Evolutionary conservation across 768 basidiomycete species (phyloP).

Genomic region (Dentipellis sp.): DNA sequence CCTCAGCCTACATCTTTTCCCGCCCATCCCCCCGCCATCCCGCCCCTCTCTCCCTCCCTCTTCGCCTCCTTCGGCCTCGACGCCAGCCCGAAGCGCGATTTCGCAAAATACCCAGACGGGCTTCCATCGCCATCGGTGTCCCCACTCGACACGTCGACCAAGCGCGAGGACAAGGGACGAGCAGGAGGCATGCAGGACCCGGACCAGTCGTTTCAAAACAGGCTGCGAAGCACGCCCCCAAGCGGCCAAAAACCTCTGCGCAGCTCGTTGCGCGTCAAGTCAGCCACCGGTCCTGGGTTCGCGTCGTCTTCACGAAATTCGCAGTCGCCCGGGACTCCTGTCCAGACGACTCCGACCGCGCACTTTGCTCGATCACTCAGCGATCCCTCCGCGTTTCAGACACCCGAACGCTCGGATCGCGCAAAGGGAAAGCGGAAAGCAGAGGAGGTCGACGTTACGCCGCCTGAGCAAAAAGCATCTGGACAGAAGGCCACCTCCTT

Average conservation of each 20-base stretch:
- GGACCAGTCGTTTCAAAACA: too few relatives aligned
- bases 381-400: conserved; percentile 15
- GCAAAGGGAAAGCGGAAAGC: conserved; percentile 63
- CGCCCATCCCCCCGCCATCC: conserved; percentile 14
- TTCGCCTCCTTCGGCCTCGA: not conserved
- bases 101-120: not conserved
- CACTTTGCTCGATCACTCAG: not conserved
- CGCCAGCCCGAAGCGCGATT: not conserved
- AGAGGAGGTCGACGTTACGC: conserved; percentile 61
- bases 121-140: not conserved
- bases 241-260: conserved; percentile 9
- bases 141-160: not conserved
- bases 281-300: not conserved
- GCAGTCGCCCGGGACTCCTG: conserved; percentile 7
- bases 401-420: conserved; percentile 23
- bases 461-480: conserved; percentile 47
- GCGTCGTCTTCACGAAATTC: conserved; percentile 12
- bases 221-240: too few relatives aligned
- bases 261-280: conserved; percentile 10
- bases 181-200: not conserved
- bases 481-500: conserved; percentile 52
- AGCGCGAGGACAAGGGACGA: not conserved
- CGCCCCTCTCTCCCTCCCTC: conserved; percentile 2
- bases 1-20: conserved; percentile 14
- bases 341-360: not conserved